Conservation (phyloP, 208 protist genomes). For the Leishmania tarentolae region DNA sequence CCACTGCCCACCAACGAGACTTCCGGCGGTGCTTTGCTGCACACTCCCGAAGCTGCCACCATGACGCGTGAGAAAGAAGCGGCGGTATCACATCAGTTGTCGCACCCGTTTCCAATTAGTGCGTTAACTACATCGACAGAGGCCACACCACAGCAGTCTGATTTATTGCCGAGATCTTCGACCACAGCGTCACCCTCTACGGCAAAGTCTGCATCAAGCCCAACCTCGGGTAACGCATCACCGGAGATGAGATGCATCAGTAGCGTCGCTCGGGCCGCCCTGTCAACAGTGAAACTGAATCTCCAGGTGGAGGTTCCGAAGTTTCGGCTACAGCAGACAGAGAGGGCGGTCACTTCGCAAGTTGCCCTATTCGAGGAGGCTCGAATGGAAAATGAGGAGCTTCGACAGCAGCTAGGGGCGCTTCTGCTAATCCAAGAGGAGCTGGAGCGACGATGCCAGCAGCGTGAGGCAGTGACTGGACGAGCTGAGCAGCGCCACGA, state of each 20-base stretch:
- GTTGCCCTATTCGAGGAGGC: neutral
- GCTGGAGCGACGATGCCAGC: slow-evolving; percentile 26
- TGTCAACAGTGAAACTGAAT: neutral
- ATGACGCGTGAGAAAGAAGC: neutral
- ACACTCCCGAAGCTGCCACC: neutral
- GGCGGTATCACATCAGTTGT: neutral
- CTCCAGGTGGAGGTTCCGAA: neutral
- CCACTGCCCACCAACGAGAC: neutral
- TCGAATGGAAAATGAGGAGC: slow-evolving; percentile 16
- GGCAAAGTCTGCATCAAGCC: neutral
- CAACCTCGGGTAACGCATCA: neutral
- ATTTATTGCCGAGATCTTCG: neutral
- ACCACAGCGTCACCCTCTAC: neutral
- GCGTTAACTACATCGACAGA: neutral
- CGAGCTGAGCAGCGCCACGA: slow-evolving; percentile 7
- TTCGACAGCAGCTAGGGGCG: slow-evolving; percentile 18
- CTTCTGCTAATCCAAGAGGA: slow-evolving; percentile 27
- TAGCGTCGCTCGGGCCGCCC: neutral
- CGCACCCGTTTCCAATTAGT: neutral
- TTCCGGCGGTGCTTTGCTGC: neutral
- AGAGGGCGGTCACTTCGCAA: neutral
- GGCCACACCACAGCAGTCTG: neutral
- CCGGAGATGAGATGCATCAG: neutral
- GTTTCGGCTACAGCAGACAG: slow-evolving; percentile 8
- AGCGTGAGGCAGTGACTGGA: slow-evolving; percentile 1